Evolutionary conservation across 108 stramenopile genomes (phyloP).

Genomic region (Fragilaria radians): DNA sequence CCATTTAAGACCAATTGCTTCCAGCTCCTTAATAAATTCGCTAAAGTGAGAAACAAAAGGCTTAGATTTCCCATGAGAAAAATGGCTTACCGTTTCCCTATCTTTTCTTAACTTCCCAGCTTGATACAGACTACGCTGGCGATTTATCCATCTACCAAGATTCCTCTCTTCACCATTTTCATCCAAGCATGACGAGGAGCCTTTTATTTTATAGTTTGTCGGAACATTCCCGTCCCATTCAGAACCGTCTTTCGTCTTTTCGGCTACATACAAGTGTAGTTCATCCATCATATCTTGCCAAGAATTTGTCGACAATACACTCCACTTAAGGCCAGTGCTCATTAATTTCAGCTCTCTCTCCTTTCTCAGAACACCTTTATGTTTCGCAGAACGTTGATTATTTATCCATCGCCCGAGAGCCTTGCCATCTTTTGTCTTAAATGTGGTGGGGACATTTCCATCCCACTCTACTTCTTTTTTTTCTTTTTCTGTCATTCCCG

Average conservation of each 20-base stretch:
- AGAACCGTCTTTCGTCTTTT: conserved; percentile 28
- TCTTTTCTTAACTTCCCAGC: conserved; percentile 75
- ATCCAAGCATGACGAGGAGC: conserved; percentile 31
- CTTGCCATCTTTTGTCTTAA: conserved; percentile 69
- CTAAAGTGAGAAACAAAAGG: background rate
- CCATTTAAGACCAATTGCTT: conserved; percentile 80
- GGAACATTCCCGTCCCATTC: conserved; percentile 65
- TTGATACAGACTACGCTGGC: conserved; percentile 80
- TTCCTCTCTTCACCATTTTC: conserved; percentile 56
- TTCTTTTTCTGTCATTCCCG: conserved; percentile 34
- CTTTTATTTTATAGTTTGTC: conserved; percentile 74
- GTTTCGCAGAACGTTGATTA: conserved; percentile 81
- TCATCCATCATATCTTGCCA: conserved; percentile 84
- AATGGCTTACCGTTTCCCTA: conserved; percentile 31
- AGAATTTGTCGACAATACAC: conserved; percentile 79
- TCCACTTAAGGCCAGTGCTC: conserved; percentile 83
- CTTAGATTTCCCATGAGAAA: background rate
- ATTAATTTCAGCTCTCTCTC: conserved; percentile 71
- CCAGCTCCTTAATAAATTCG: conserved; percentile 52
- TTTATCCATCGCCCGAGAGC: conserved; percentile 85
- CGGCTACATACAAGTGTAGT: conserved; percentile 66
- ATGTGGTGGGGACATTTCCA: conserved; percentile 69
- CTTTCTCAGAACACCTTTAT: conserved; percentile 69
- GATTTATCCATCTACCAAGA: conserved; percentile 83
- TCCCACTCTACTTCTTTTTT: conserved; percentile 64